A percentile compares a stretch with the other conserved stretches of the same genome.
These are phyloP conservation scores for Globisporangium polare DNA, from an alignment of 352 stramenopile genomes.

Conservation along the genomic window DNA sequence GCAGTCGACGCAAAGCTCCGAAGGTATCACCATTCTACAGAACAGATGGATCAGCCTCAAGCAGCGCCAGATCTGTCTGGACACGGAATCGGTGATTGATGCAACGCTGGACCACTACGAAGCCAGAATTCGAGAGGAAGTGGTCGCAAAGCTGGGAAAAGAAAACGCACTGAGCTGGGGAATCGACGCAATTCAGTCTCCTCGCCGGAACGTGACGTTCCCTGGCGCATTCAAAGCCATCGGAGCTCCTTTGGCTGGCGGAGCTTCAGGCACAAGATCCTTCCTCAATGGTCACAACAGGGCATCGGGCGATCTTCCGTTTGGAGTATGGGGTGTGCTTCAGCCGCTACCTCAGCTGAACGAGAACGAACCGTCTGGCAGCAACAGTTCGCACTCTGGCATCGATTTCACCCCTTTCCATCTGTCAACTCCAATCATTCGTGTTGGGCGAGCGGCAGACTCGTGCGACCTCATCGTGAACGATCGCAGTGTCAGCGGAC, in stretches of 20 bases:
- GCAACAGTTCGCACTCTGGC: conserved; percentile 8
- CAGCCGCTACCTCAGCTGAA: conserved; percentile 69
- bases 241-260: neutral
- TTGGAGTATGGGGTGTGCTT: conserved; percentile 70
- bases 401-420: conserved; percentile 62
- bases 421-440: conserved; percentile 63
- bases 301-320: conserved; percentile 33
- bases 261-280: neutral
- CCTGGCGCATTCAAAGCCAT: conserved; percentile 7
- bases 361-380: conserved; percentile 40
- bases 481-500: conserved; percentile 81
- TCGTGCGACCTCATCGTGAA: conserved; percentile 88
- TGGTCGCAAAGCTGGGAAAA: conserved; percentile 62
- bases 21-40: conserved; percentile 37
- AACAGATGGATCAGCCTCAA: conserved; percentile 69
- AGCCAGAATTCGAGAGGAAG: conserved; percentile 45
- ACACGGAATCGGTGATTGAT: conserved; percentile 69
- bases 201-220: conserved; percentile 32
- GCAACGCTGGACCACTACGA: conserved; percentile 67
- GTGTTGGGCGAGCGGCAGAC: conserved; percentile 73
- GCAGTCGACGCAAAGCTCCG: conserved; percentile 16
- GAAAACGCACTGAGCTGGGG: conserved; percentile 83
- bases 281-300: neutral
- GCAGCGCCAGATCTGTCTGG: conserved; percentile 63
- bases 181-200: conserved; percentile 79